phyloP scores from a whole-genome alignment of 2,329 filamentous ascomycete species.

The Paracorniculantispora psalliotae region DNA sequence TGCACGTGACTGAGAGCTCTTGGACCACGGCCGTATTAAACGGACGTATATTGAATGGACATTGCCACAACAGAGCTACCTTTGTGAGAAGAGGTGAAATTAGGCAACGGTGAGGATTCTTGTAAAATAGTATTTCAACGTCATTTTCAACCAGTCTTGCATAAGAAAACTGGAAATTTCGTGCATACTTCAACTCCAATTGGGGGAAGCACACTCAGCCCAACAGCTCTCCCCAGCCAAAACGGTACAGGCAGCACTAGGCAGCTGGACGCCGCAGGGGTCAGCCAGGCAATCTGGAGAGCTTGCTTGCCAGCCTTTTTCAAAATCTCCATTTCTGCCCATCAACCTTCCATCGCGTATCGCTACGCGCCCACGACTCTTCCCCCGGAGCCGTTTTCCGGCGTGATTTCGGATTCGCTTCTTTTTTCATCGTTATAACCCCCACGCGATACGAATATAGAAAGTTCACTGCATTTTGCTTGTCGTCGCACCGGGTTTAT shows the following conservation, averaged over 20 bases:
- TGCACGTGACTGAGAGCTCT: constrained; percentile 10
- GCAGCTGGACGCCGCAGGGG: not conserved
- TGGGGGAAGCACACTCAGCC: not conserved
- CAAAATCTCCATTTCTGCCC: constrained; percentile 3
- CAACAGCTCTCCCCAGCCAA: not conserved
- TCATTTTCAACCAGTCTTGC: not conserved
- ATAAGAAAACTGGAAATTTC: too few species aligned
- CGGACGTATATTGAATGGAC: not conserved
- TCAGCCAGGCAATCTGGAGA: constrained; percentile 2
- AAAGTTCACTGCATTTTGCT: not conserved
- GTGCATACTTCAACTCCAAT: not conserved
- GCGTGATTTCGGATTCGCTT: not conserved
- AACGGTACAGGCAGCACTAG: not conserved
- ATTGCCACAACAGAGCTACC: not conserved
- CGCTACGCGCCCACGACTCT: not conserved
- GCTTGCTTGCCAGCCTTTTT: constrained; percentile 10
- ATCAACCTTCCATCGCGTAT: constrained; percentile 1
- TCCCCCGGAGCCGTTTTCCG: not conserved
- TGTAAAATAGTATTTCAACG: not conserved
- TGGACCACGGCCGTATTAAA: not conserved
- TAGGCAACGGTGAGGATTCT: not conserved
- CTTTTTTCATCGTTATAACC: not conserved
- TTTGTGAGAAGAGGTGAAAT: not conserved
- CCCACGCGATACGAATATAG: not conserved
- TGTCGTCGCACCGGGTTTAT: too few species aligned